A percentile compares a stretch with the other conserved stretches of the same genome.
Conservation (phyloP, 129 eudicot genomes). For the Smallanthus sonchifolius region DNA sequence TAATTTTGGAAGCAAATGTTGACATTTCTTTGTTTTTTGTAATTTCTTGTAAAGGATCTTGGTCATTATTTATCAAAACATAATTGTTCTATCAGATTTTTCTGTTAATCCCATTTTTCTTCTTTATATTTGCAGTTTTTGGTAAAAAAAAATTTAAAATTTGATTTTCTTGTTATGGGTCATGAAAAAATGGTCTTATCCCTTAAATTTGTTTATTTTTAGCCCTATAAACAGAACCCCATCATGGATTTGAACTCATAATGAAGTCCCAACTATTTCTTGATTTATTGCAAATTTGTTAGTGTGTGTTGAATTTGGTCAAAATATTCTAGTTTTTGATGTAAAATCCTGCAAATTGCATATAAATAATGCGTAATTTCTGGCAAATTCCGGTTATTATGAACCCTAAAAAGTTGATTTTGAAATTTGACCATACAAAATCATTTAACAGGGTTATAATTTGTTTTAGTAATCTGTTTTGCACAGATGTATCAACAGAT, state of each 20-base stretch:
- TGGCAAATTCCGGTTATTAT: background rate
- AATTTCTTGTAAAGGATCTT: conserved; percentile 12
- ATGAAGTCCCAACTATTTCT: background rate
- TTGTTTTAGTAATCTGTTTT: background rate
- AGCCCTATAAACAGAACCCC: background rate
- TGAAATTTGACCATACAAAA: background rate
- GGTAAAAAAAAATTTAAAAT: background rate
- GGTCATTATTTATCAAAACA: background rate
- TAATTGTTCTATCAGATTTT: background rate
- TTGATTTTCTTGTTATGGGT: background rate
- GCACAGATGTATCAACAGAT: conserved; percentile 62
- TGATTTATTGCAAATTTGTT: background rate
- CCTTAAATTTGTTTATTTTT: background rate
- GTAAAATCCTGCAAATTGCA: background rate
- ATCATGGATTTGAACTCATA: background rate
- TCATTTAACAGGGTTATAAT: background rate
- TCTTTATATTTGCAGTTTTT: background rate
- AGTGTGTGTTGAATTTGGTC: background rate
- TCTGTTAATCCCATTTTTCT: background rate
- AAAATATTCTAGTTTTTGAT: background rate
- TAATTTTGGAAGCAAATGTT: background rate
- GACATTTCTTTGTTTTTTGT: conserved; percentile 1
- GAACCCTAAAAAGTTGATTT: background rate
- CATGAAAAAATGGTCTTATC: background rate
- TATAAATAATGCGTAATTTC: background rate